Percentiles rank a stretch among this genome's conserved stretches.
These are phyloP conservation scores for Ochromonadaceae sp. DNA, from an alignment of 352 stramenopile species.

Conservation along the genomic window DNA sequence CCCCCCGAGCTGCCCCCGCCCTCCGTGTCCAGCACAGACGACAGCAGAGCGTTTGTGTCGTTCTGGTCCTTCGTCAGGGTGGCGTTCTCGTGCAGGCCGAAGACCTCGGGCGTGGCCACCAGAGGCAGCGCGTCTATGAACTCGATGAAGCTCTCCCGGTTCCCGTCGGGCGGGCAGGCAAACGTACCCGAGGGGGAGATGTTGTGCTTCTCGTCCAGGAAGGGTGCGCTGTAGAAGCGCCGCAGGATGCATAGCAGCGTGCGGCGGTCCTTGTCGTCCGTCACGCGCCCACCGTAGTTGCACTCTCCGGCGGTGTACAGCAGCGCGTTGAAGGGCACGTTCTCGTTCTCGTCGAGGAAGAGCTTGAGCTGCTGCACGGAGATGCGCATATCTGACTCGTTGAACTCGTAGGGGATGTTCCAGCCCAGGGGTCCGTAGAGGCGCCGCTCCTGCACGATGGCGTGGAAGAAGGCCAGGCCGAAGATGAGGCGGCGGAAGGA, in stretches of 20 bases:
- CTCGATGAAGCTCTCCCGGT: conserved; percentile 20
- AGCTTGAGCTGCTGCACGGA: conserved; percentile 36
- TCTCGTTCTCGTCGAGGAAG: conserved; percentile 41
- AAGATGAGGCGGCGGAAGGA: conserved; percentile 71
- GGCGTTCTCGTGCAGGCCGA: conserved; percentile 78
- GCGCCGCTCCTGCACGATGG: conserved; percentile 70
- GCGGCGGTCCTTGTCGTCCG: conserved; percentile 76
- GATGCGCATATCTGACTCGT: conserved; percentile 73
- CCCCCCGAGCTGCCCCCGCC: conserved; percentile 42
- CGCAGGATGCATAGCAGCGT: conserved; percentile 69
- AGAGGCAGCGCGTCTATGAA: conserved; percentile 54
- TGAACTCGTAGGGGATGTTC: conserved; percentile 92
- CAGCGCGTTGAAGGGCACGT: conserved; percentile 64
- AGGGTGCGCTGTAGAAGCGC: conserved; percentile 59
- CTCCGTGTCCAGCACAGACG: conserved; percentile 72
- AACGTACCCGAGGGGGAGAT: conserved; percentile 30
- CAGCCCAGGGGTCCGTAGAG: conserved; percentile 78
- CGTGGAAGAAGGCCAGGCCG: conserved; percentile 83
- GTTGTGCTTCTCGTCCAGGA: conserved; percentile 42
- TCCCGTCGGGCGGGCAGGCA: conserved; percentile 23
- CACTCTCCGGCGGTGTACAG: conserved; percentile 75
- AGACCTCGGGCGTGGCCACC: conserved; percentile 67
- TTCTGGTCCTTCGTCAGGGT: conserved; percentile 85
- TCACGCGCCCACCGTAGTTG: conserved; percentile 84
- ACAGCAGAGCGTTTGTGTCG: conserved; percentile 76